Base-by-base conservation (phyloP, 345 rosid species). In the Eucalyptus melliodora region DNA sequence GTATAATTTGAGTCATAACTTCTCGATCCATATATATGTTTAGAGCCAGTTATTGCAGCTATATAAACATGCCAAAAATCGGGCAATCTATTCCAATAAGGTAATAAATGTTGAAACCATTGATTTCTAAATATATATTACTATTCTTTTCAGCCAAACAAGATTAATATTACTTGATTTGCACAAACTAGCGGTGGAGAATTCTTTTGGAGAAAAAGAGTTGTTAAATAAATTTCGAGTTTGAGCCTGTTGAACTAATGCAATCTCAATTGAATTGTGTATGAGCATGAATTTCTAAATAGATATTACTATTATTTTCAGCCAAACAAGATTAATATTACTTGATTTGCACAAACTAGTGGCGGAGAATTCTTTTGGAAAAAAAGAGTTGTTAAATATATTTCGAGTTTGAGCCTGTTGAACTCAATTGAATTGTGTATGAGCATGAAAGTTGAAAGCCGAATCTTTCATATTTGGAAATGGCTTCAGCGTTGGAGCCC, bases 241-340 rank as follows among this genome's bases (percentile, higher is more conserved):
- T 62, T 62, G 8, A 62, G 31, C 3, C 1, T 0, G 0, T 12
- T 62, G 4, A 30, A 62, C 0, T 1, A 14, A 62, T 12, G 3
- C 16, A 1, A 62, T 62, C 69, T 62, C 31, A 62, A 30, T 62
- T 62, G 34, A 62, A 12, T 62, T 62, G 34, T 12, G n/a, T 30
- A 62, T 27, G n/a, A 4, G 69, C 69, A 12, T 27, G 69, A 60
- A 55, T 55, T 55, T 55, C 27, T 55, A 55, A 23, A 23, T 21
- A 23, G 27, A 4, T 55, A 55, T 55, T 55, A 55, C 60, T 55
- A 4, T 55, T 23, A 11, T 55, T 55, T 55, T 55, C 27, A 23
- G 60, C 60, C 60, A 21, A 55, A 55, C 27, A 23, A 55, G 27
- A 55, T 23, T 55, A 55, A 55, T 55, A 21, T 55, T 23, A 55